phyloP scores from a whole-genome alignment of 1,284 basidiomycete species.

The Cryptococcus sp. region DNA sequence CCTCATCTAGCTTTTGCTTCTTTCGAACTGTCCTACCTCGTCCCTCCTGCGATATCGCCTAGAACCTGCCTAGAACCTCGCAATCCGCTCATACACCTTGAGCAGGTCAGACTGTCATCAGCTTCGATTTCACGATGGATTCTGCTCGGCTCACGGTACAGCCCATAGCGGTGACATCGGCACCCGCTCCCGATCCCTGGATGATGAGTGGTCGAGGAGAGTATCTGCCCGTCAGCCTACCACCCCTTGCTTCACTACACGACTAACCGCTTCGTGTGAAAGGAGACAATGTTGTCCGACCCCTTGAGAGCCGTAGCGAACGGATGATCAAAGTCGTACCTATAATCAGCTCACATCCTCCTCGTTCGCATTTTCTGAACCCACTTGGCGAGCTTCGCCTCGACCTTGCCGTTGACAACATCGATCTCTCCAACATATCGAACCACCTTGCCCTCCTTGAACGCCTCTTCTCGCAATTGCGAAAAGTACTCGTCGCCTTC shows the following conservation, averaged over 20 bases:
- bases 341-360: neutral
- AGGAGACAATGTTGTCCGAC: slow-evolving; percentile 97
- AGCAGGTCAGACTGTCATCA: slow-evolving; percentile 41
- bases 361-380: slow-evolving; percentile 13
- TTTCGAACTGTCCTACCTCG: neutral
- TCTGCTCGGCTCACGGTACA: slow-evolving; percentile 52
- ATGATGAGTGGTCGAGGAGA: slow-evolving; percentile 78
- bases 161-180: slow-evolving; percentile 97
- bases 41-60: neutral
- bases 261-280: slow-evolving; percentile 74
- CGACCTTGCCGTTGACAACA: slow-evolving; percentile 63
- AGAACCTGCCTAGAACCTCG: slow-evolving; percentile 2
- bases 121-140: neutral
- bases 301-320: slow-evolving; percentile 93
- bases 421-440: slow-evolving; percentile 95
- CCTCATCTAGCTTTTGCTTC: neutral
- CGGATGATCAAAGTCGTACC: slow-evolving; percentile 58
- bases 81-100: slow-evolving; percentile 43
- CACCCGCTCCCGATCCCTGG: slow-evolving; percentile 92
- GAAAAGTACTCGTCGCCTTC: slow-evolving; percentile 81
- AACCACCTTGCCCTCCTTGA: slow-evolving; percentile 71
- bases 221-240: slow-evolving; percentile 49
- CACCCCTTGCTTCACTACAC: neutral
- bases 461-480: slow-evolving; percentile 68
- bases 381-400: slow-evolving; percentile 81